These are phyloP conservation scores for Inga laurina DNA, from an alignment of 306 rosid genomes.

Conservation along the genomic window DNA sequence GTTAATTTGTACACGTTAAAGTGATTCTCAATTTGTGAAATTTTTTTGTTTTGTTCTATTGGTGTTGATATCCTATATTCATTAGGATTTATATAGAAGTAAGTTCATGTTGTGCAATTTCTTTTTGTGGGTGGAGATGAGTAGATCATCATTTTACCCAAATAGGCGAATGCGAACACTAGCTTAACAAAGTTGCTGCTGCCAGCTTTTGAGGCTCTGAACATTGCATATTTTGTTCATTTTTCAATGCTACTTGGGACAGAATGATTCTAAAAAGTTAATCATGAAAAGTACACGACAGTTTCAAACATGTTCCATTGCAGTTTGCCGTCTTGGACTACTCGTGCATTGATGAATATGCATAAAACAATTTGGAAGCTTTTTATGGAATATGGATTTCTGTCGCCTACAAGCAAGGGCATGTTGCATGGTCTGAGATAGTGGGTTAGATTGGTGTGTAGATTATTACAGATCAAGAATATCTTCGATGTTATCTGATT, in stretches of 20 bases:
- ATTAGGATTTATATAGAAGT: constrained; percentile 9
- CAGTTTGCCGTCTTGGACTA: background rate
- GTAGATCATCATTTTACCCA: constrained; percentile 12
- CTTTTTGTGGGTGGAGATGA: constrained; percentile 1
- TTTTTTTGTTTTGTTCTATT: background rate
- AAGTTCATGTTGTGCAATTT: background rate
- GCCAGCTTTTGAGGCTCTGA: background rate
- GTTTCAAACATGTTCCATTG: background rate
- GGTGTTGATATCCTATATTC: background rate
- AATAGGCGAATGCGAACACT: background rate
- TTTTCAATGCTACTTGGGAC: constrained; percentile 1
- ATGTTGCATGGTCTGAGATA: constrained; percentile 5
- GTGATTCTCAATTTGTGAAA: background rate
- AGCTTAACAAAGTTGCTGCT: background rate
- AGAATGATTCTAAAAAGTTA: constrained; percentile 12
- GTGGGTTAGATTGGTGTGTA: too few species aligned
- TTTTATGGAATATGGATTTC: constrained; percentile 21
- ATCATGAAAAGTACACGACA: constrained; percentile 12
- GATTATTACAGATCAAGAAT: too few species aligned
- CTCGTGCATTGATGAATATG: constrained; percentile 1
- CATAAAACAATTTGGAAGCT: constrained; percentile 10
- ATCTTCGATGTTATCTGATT: too few species aligned
- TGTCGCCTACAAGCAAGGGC: constrained; percentile 7
- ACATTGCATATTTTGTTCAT: constrained; percentile 13
- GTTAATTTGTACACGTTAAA: background rate